Base-by-base conservation (phyloP, 139 green algal genomes). In the Chlamydomonas incerta region DNA sequence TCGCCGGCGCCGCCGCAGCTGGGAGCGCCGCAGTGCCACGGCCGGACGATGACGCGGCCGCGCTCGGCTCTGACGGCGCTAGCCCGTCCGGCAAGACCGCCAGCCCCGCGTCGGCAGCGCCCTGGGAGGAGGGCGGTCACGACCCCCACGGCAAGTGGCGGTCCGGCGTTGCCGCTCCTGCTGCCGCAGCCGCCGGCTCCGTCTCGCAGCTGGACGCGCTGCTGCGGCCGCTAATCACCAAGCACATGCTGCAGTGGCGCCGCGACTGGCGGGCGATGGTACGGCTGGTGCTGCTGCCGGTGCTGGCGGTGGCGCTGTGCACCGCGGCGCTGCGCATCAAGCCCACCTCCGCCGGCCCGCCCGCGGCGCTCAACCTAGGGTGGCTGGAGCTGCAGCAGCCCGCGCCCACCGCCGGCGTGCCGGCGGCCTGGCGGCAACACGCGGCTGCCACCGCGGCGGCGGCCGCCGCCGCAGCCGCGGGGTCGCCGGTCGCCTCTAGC, bases 281-380 rank as follows among this genome's bases (percentile, higher is more conserved):
- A 15, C 75, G 75, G 2, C 75, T 82, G 34, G 35, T 82, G 75
- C 58, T 82, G 75, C 58, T 82, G 75, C 75, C 75, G 18, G 60
- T 72, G 60, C 57, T 82, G 75, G 35, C 50, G 37, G 75, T 82
- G 35, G 75, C 14, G 3, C 29, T 82, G 75, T 35, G 33, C 35
- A 18, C 28, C 0, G 6, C 41, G 35, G 60, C 26, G 26, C 60
- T 82, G 6, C 33, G 11, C 31, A 33, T 72, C 11, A 46, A 62
- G 35, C 75, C 75, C 8, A 17, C 35, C 28, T 72, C 9, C 60
- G n/a, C 58, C 13, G 75, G 75, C 41, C 75, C 75, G 2, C 75
- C 75, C 26, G 75, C 75, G 60, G 37, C 24, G 8, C 75, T 82
- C 3, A 20, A 82, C 75, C 75, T 82, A 4, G 60, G 1, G 0